These are phyloP conservation scores for Pythium aquatile DNA, from an alignment of 352 stramenopile genomes.

Conservation along the genomic window DNA sequence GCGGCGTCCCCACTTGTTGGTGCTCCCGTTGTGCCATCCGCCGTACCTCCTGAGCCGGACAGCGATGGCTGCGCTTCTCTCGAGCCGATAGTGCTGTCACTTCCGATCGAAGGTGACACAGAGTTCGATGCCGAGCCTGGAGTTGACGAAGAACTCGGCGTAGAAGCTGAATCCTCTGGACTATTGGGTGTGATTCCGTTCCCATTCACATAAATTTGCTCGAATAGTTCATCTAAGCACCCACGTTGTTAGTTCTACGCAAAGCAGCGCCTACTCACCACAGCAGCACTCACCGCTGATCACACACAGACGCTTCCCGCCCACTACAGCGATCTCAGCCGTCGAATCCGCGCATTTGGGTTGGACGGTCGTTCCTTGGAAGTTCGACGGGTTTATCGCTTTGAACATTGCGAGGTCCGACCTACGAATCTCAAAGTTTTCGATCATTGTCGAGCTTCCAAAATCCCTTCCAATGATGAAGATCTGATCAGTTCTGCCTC, in stretches of 20 bases:
- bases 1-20: too few species aligned
- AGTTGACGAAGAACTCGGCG: too few species aligned
- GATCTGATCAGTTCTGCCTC: too few species aligned
- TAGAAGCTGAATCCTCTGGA: neutral
- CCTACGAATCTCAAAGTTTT: neutral
- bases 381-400: too few species aligned
- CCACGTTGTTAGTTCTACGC: too few species aligned
- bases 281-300: neutral
- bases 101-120: too few species aligned
- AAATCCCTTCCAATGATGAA: neutral
- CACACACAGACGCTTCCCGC: neutral
- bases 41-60: too few species aligned
- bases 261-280: too few species aligned
- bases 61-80: too few species aligned
- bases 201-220: neutral
- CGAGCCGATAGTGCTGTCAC: too few species aligned
- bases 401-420: neutral
- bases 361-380: neutral
- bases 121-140: too few species aligned
- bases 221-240: neutral
- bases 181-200: neutral
- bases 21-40: too few species aligned
- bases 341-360: neutral
- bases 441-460: neutral
- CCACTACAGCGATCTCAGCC: neutral